Evolutionary conservation across 805 yeast genomes (phyloP).

Genomic region (Candida chauliodis): DNA sequence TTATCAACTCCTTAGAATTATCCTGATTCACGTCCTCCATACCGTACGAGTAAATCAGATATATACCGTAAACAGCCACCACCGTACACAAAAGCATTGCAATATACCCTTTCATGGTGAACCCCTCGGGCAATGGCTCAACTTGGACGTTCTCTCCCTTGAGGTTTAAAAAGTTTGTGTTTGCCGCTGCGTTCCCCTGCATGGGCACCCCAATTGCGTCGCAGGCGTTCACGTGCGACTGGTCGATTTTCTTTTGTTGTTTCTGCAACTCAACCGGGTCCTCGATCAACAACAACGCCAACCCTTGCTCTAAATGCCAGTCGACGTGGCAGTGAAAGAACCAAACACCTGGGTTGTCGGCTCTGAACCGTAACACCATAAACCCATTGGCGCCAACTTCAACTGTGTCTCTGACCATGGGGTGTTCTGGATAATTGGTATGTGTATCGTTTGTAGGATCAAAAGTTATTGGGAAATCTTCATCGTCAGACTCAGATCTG

Average conservation of each 20-base stretch:
- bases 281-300: constrained; percentile 76
- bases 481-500: constrained; percentile 63
- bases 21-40: constrained; percentile 56
- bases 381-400: constrained; percentile 81
- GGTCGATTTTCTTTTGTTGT: constrained; percentile 13
- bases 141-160: constrained; percentile 60
- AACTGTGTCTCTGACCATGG: constrained; percentile 80
- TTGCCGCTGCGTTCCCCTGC: constrained; percentile 70
- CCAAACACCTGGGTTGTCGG: constrained; percentile 98
- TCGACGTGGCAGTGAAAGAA: constrained; percentile 98
- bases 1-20: constrained; percentile 42
- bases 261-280: constrained; percentile 70
- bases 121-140: constrained; percentile 63
- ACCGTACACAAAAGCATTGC: constrained; percentile 55
- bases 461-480: constrained; percentile 49
- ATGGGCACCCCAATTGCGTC: constrained; percentile 40
- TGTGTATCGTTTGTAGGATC: constrained; percentile 27
- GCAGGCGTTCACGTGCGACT: constrained; percentile 51
- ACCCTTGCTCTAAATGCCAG: constrained; percentile 96
- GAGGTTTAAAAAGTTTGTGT: constrained; percentile 51
- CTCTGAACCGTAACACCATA: constrained; percentile 80
- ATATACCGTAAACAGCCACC: constrained; percentile 58
- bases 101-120: constrained; percentile 65
- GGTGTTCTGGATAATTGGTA: constrained; percentile 58
- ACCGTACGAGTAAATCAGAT: constrained; percentile 60